Evolutionary conservation across 768 basidiomycete species (phyloP), one percentile per base, ranked within the genome.

Genomic region (Collybiopsis confluens): DNA sequence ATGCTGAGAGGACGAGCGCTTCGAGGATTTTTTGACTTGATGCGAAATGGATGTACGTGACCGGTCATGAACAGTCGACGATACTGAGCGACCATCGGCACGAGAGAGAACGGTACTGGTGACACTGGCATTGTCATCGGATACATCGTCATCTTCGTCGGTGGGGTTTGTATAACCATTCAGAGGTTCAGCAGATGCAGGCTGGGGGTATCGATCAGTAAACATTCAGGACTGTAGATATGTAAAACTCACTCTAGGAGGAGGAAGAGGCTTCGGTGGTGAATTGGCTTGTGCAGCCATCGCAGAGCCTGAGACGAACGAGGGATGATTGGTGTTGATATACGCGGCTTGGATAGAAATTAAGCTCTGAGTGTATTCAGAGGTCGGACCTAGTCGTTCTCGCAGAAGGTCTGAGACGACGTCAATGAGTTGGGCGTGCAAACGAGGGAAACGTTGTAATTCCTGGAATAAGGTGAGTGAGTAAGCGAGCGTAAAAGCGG

Each of bases 251-350:
- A 90, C 88, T 58, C 81, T 75, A 58, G 79, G 75, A 0, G 77
- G 74, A 35, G 68, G 65, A 45, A 68, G 68, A 21, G 74, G 73
- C 61, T 70, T 76, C 42, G 79, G 74, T 23, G 68, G 75, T 10
- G 68, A 62, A 30, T 58, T 45, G n/a, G 36, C 35, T 46, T 49
- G 36, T 11, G 50, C 54, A 27, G 65, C 81, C 9, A 75, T 65
- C 40, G 88, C 81, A 33, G 90, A 89, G 9, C 90, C 88, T 18
- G 87, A 77, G 54, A 95, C 86, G 70, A 98, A 98, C 28, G 90
- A 82, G 5, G 97, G 97, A 66, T 99, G 97, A 68, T 98, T 98
- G 54, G 95, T 98, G 68, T 99, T 99, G 77, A 99, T 98, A 66
- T 99, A 99, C 10, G 97, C 95, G 1, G 93, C 93, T 69, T 99